A percentile compares a stretch with the other conserved stretches of the same genome.
Conservation (phyloP, 1,284 basidiomycete genomes). For the Trichosporon sp. region DNA sequence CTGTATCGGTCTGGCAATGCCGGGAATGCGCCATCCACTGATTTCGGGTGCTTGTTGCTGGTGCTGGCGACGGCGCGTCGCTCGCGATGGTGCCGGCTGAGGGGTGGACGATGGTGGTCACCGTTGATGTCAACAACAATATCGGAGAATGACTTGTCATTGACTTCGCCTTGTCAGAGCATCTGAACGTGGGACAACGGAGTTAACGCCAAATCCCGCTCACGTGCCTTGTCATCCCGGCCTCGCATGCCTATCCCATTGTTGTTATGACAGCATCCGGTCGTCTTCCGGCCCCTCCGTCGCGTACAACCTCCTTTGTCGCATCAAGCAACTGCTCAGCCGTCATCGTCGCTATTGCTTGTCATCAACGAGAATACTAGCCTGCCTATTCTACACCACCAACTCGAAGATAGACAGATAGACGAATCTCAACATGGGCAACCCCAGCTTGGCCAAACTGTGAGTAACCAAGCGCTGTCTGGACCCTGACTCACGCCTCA, state of each 20-base stretch:
- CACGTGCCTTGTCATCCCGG: background rate
- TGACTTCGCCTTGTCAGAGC: constrained; percentile 1
- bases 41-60: background rate
- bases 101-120: background rate
- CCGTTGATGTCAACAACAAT: constrained; percentile 6
- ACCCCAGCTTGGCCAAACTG: constrained; percentile 20
- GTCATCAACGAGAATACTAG: background rate
- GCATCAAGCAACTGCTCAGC: background rate
- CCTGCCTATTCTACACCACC: no score
- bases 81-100: background rate
- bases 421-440: constrained; percentile 3
- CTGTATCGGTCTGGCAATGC: background rate
- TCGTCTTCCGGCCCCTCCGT: background rate
- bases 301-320: background rate
- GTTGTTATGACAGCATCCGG: constrained; percentile 1
- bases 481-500: constrained; percentile 19
- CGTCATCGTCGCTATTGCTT: background rate
- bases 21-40: background rate
- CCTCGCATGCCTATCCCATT: background rate
- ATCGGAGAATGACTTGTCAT: constrained; percentile 11
- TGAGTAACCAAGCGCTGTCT: constrained; percentile 10
- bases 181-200: background rate
- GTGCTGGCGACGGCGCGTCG: background rate
- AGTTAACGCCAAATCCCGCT: background rate
- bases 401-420: no score